Percentiles rank a stretch among this genome's conserved stretches.
Conservation (phyloP, 352 stramenopile species). For the Plasmopara viticola region DNA sequence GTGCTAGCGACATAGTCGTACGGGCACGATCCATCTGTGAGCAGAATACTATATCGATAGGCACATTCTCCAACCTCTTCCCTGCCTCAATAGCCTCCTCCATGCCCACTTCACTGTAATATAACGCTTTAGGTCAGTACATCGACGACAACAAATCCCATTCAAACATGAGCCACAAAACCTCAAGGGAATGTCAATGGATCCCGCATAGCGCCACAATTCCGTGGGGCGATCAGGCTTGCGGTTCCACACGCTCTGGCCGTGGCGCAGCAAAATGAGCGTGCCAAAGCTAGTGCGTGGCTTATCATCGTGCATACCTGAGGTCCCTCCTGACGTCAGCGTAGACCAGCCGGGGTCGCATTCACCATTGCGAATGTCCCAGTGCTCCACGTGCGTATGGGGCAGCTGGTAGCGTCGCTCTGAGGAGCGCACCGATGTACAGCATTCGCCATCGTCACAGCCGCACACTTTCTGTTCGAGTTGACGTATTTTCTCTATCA, state of each 20-base stretch:
- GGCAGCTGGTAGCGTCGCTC: conserved; percentile 71
- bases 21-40: conserved; percentile 81
- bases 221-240: conserved; percentile 66
- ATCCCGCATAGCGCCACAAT: conserved; percentile 77
- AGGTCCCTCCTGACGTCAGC: conserved; percentile 27
- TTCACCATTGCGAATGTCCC: conserved; percentile 42
- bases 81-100: conserved; percentile 76
- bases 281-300: conserved; percentile 57
- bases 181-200: conserved; percentile 76
- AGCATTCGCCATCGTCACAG: conserved; percentile 69
- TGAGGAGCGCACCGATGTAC: conserved; percentile 49
- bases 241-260: conserved; percentile 82
- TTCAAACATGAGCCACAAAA: conserved; percentile 1
- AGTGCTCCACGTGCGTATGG: conserved; percentile 63
- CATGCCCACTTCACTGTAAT: conserved; percentile 62
- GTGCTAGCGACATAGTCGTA: conserved; percentile 66
- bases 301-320: conserved; percentile 16
- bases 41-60: conserved; percentile 80
- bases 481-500: conserved; percentile 28
- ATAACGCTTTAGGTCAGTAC: conserved; percentile 3
- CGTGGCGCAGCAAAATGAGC: conserved; percentile 78
- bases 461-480: conserved; percentile 35
- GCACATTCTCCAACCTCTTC: conserved; percentile 66
- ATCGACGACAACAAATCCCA: not conserved
- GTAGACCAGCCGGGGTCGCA: conserved; percentile 57